Percentiles rank a stretch among this genome's conserved stretches.
These are phyloP conservation scores for Adansonia digitata DNA, from an alignment of 345 rosid species.

Conservation along the genomic window DNA sequence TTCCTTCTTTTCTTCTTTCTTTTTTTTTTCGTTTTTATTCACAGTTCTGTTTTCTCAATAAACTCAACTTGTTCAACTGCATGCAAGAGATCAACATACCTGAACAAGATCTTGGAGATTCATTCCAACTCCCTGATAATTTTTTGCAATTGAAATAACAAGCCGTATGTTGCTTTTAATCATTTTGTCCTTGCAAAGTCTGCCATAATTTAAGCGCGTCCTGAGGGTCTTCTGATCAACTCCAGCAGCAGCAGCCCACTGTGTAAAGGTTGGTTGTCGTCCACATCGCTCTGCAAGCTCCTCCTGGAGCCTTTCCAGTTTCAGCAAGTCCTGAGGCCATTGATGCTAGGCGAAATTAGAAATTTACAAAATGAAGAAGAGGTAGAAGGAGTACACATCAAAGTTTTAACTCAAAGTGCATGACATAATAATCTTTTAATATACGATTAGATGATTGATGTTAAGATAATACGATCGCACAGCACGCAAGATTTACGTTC, in stretches of 20 bases:
- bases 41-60: not conserved
- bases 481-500: not conserved
- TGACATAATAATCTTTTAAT: not conserved
- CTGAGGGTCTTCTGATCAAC: slow-evolving; percentile 68
- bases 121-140: slow-evolving; percentile 89
- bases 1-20: not conserved
- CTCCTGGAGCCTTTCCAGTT: slow-evolving; percentile 73
- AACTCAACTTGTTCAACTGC: not conserved
- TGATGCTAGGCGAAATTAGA: slow-evolving; percentile 7
- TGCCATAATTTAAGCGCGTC: slow-evolving; percentile 62
- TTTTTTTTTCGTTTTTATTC: not conserved
- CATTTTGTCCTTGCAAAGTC: slow-evolving; percentile 86
- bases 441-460: slow-evolving; percentile 28
- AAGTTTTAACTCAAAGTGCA: not conserved
- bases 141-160: slow-evolving; percentile 92
- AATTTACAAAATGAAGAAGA: not conserved
- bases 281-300: slow-evolving; percentile 72
- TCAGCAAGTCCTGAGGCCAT: slow-evolving; percentile 60
- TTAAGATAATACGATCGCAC: not conserved
- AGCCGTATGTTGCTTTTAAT: slow-evolving; percentile 92
- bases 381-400: not conserved
- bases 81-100: slow-evolving; percentile 37
- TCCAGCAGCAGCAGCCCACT: slow-evolving; percentile 96
- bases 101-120: slow-evolving; percentile 94
- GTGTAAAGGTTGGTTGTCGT: slow-evolving; percentile 60